Base-by-base conservation (phyloP, 1,284 basidiomycete genomes). In the Fomes fomentarius region DNA sequence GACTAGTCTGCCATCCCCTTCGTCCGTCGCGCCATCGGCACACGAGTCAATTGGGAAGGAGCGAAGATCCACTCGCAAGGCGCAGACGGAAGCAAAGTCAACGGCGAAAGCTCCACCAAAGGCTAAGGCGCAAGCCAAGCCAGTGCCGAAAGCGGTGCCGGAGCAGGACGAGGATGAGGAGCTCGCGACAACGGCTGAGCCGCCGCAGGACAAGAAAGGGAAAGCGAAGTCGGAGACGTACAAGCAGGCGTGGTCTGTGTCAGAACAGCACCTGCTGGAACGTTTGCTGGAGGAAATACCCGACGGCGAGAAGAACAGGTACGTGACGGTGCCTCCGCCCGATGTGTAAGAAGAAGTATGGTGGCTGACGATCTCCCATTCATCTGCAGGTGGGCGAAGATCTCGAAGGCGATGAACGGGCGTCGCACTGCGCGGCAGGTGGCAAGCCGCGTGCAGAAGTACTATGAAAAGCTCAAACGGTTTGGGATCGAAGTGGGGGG, bases 381-480 rank as follows among this genome's bases (percentile, higher is more conserved):
- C 21, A 37, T 34, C 26, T 26, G 19, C 63, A 90, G 89, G 53
- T 92, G 87, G 87, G 76, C 83, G 49, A 88, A 89, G 69, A 92
- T 92, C 46, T 91, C 89, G 12, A 74, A 78, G 46, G 89, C 87
- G 19, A 92, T 92, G 90, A 76, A 83, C 52, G 89, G 89, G 1
- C 74, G 75, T 44, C 74, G 89, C 49, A 91, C 89, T 3, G 83
- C 90, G 8, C 74, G 89, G 55, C 90, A 92, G 71, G 90, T 92
- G n/a, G 88, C 89, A 24, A 91, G 87, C 71, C 80, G 90, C 19
- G 90, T 92, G 47, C 90, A 92, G 64, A 92, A 92, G 70, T 92
- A 91, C 70, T 87, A 89, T 67, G 87, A 89, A 66, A 92, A 91
- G 74, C 68, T 92, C 68, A 90, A 86, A 70, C 79, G 81, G 61